Evolutionary conservation across 345 rosid genomes (phyloP).

Genomic region (Moricandia arvensis): DNA sequence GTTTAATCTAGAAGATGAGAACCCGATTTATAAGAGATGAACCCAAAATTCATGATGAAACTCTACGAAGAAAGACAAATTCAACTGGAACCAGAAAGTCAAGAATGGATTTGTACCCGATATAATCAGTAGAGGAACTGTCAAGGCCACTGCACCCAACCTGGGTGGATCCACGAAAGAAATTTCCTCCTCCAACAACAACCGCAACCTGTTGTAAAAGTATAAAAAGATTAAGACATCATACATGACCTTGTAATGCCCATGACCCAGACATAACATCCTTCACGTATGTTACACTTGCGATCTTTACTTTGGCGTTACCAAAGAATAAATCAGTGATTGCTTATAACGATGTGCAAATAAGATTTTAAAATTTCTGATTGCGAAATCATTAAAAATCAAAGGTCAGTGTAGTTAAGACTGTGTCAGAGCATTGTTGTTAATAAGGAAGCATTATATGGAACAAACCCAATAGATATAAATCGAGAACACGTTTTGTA

Average conservation of each 20-base stretch:
- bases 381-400: neutral
- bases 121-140: slow-evolving; percentile 91
- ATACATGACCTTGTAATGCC: neutral
- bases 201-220: slow-evolving; percentile 62
- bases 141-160: slow-evolving; percentile 95
- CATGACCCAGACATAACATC: slow-evolving; percentile 6
- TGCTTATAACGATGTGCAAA: neutral
- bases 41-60: neutral
- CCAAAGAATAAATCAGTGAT: no score
- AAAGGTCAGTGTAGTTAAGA: neutral
- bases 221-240: neutral
- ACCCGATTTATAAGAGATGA: neutral
- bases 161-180: slow-evolving; percentile 87
- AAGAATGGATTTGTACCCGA: slow-evolving; percentile 54
- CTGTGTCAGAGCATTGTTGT: neutral
- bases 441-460: neutral
- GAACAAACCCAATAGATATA: neutral
- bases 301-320: no score
- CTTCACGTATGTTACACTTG: neutral
- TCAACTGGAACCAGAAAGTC: neutral
- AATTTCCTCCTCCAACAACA: slow-evolving; percentile 95
- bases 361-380: neutral
- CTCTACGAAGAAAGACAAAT: neutral
- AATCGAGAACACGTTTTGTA: neutral
- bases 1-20: neutral